Evolutionary conservation across 352 stramenopile species (phyloP).

Genomic region (Phytophthora litchii): DNA sequence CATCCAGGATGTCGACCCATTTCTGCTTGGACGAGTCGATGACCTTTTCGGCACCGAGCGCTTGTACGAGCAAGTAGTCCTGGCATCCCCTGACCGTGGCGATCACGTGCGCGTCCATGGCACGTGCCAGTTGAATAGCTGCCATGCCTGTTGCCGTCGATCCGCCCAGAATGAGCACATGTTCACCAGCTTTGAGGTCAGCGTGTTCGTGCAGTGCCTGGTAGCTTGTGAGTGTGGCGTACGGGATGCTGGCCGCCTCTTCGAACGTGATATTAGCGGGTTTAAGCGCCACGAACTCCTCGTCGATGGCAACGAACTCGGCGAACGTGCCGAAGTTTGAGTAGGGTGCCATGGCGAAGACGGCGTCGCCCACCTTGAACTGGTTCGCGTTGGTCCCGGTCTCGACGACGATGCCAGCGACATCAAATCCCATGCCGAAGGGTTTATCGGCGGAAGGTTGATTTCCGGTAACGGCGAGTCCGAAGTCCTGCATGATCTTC

Average conservation of each 20-base stretch:
- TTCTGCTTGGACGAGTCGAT: conserved; percentile 62
- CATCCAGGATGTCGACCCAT: conserved; percentile 36
- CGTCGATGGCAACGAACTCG: conserved; percentile 51
- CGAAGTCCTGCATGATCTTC: conserved; percentile 51
- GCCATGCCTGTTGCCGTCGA: conserved; percentile 65
- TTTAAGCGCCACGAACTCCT: conserved; percentile 53
- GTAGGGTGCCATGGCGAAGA: conserved; percentile 62
- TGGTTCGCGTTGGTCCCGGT: conserved; percentile 47
- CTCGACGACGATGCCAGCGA: conserved; percentile 62
- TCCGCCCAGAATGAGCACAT: conserved; percentile 65
- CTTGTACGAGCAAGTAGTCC: conserved; percentile 59
- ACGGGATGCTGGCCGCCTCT: conserved; percentile 57
- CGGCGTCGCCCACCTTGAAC: conserved; percentile 62
- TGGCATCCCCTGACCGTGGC: conserved; percentile 65
- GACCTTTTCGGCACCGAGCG: conserved; percentile 49
- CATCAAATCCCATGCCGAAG: conserved; percentile 65
- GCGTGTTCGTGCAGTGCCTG: conserved; percentile 51
- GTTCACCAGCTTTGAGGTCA: conserved; percentile 29
- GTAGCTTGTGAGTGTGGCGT: conserved; percentile 61
- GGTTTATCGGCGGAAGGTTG: conserved; percentile 36
- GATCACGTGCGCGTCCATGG: conserved; percentile 51
- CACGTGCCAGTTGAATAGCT: conserved; percentile 64
- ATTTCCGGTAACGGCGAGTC: conserved; percentile 37
- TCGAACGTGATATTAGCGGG: conserved; percentile 55
- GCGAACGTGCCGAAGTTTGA: conserved; percentile 53